A percentile compares a stretch with the other conserved stretches of the same genome.
Evolutionary conservation across 106 monocot species (phyloP).

Genomic region (Posidonia australis): DNA sequence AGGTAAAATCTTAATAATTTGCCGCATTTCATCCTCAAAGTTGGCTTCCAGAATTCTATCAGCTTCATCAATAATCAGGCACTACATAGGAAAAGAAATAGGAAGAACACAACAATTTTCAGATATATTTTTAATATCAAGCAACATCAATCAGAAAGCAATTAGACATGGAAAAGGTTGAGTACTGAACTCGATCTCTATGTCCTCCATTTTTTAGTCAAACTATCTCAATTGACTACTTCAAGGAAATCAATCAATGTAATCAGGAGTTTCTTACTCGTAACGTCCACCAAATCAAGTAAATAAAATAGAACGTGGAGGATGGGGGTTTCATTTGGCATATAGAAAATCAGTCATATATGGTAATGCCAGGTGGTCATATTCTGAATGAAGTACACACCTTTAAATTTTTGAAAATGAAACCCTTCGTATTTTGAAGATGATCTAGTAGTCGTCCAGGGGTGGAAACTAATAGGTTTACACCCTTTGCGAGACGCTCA

Average conservation of each 20-base stretch:
- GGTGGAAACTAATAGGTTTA: conserved; percentile 73
- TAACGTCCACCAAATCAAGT: no score
- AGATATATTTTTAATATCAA: background rate
- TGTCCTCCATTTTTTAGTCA: no score
- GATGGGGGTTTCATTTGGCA: no score
- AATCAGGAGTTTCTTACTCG: no score
- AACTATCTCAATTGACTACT: no score
- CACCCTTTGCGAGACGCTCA: conserved; percentile 69
- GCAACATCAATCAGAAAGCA: background rate
- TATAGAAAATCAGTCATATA: no score
- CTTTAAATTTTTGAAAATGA: conserved; percentile 74
- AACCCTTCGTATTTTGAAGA: conserved; percentile 73
- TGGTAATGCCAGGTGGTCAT: background rate
- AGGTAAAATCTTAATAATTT: conserved; percentile 80
- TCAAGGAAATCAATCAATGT: no score
- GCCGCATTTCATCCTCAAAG: conserved; percentile 93
- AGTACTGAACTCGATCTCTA: no score
- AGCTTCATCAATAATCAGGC: conserved; percentile 93
- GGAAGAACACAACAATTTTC: no score
- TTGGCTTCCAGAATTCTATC: conserved; percentile 79
- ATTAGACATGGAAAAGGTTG: no score
- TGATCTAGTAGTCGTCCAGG: conserved; percentile 91
- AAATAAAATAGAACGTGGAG: no score
- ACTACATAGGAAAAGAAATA: conserved; percentile 19
- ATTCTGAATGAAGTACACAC: conserved; percentile 12